Evolutionary conservation across 495 filamentous ascomycete species (phyloP).

Genomic region (Hypoxylon perforatum): DNA sequence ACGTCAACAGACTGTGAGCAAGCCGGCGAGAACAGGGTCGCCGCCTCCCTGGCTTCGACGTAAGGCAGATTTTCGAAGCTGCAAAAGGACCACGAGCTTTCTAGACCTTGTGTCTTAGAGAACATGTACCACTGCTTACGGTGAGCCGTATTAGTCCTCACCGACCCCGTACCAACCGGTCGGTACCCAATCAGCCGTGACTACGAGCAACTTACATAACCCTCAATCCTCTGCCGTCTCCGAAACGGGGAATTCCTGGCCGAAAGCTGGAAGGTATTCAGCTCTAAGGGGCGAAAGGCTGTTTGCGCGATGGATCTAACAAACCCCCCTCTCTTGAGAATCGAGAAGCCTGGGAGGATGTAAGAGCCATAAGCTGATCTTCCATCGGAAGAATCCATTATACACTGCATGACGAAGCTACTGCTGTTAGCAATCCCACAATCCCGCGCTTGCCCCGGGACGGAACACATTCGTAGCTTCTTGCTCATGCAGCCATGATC

Average conservation of each 20-base stretch:
- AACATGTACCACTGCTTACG: not conserved
- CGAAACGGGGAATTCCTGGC: constrained; percentile 2
- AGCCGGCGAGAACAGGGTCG: not conserved
- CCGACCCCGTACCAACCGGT: constrained; percentile 4
- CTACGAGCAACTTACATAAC: constrained; percentile 1
- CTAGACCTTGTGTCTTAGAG: not conserved
- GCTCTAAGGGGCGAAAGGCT: not conserved
- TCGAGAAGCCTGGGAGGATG: not conserved
- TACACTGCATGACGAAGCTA: not conserved
- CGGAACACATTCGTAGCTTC: constrained; percentile 1
- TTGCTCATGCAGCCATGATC: constrained; percentile 1
- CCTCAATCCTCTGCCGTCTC: not conserved
- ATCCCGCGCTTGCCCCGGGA: not conserved
- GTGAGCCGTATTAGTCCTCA: not conserved
- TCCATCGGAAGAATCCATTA: not conserved
- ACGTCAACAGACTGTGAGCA: constrained; percentile 9
- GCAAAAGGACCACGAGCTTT: not conserved
- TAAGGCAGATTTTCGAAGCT: constrained; percentile 23
- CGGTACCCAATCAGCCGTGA: constrained; percentile 27
- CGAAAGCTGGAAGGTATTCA: not conserved
- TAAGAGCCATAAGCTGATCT: not conserved
- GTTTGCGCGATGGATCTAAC: not conserved
- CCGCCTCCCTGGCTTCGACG: not conserved
- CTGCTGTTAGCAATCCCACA: not conserved
- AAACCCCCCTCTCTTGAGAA: not conserved